Evolutionary conservation across 1,284 basidiomycete species (phyloP), one percentile per base, ranked within the genome.

Genomic region (Mycena citricolor): DNA sequence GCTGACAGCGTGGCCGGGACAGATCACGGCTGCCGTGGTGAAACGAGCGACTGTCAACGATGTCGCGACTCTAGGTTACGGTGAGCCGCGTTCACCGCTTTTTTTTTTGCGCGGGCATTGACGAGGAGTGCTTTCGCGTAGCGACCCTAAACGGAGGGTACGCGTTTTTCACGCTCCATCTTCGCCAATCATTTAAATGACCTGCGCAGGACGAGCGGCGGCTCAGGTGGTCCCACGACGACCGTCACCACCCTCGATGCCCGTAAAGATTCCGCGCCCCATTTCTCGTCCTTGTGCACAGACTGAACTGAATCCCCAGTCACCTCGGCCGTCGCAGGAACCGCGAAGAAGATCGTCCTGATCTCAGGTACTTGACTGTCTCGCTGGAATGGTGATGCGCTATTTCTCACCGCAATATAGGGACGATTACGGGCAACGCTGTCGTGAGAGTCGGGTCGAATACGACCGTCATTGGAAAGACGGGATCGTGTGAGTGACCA

Each of bases 321-420:
- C 12, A 73, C 67, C 13, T 42, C 62, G 22, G 73, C 73, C 28
- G 69, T 74, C 12, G 43, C 62, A 13, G 70, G 72, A 12, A 58
- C 58, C 52, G 57, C 61, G n/a, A 65, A 68, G 44, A 74, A 73
- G 58, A 66, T 74, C 44, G 71, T 75, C 44, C 62, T 73, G 41
- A 65, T 75, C 45, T 64, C 63, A 33, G 69, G 71, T 64, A 37
- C 22, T 13, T 29, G 24, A 28, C 23, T 7, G 22, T 10, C 20
- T 21, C 23, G 21, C 30, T 8, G 19, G 20, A 25, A 16, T 28
- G 23, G n/a, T 23, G 36, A 23, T 30, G 36, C 40, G 28, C 13
- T 7, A 21, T 35, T 29, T 33, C 23, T 20, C 21, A 11, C 44
- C n/a, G n/a, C n/a, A n/a, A n/a, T n/a, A n/a, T n/a, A 67, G 71